Evolutionary conservation across 108 stramenopile genomes (phyloP).

Genomic region (Cyclotella baltica): DNA sequence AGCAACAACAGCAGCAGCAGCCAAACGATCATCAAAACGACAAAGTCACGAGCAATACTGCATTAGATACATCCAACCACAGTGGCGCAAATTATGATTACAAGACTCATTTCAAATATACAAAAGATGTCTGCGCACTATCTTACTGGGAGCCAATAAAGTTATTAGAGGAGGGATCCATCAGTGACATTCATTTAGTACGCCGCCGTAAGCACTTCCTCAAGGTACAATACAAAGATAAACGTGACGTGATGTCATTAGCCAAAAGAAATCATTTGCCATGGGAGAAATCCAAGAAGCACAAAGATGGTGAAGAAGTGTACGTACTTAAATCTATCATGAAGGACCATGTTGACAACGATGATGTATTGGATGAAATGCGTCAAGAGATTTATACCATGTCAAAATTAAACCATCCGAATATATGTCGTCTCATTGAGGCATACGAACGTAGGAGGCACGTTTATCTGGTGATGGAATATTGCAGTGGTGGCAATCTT

Average conservation of each 20-base stretch:
- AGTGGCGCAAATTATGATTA: too few species aligned
- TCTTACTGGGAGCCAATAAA: constrained; percentile 5
- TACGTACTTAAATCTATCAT: constrained; percentile 41
- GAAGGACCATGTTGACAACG: constrained; percentile 36
- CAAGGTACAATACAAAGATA: neutral
- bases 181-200: constrained; percentile 3
- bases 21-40: neutral
- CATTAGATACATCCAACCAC: too few species aligned
- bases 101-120: constrained; percentile 1
- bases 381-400: constrained; percentile 41
- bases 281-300: constrained; percentile 1
- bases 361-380: constrained; percentile 49
- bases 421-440: constrained; percentile 35
- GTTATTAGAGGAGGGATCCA: constrained; percentile 1
- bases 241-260: constrained; percentile 7
- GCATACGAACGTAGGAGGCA: constrained; percentile 41
- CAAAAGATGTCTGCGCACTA: neutral
- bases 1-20: neutral
- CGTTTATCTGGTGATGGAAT: constrained; percentile 34
- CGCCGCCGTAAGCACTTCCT: neutral
- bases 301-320: constrained; percentile 17
- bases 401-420: constrained; percentile 37
- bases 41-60: too few species aligned
- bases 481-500: constrained; percentile 4
- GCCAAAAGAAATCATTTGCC: neutral